Base-by-base conservation (phyloP, 148 eudicot genomes). In the Rhododendron henanense region DNA sequence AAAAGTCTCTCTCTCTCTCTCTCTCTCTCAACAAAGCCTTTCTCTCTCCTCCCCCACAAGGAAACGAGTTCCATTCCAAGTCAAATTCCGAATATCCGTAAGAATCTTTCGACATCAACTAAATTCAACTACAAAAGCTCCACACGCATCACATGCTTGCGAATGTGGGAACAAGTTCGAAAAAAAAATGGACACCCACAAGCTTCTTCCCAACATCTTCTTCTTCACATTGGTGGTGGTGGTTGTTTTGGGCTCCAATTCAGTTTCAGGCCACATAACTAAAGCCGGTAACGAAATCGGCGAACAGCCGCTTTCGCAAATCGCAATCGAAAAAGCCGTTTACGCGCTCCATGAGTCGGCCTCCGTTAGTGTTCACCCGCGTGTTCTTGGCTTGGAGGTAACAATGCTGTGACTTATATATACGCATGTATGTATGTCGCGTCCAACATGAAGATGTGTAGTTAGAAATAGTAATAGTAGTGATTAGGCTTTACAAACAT, bases 251-350 rank as follows among this genome's bases (percentile, higher is more conserved):
- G 55, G 35, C 81, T 78, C 81, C 53, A n/a, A n/a, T 45, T 78
- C 55, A 8, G 81, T 44, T 78, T 23, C 81, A 47, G 81, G 16
- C 3, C 57, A 45, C 35, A 3, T 1, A 21, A 78, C 6, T 23
- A 23, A 16, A 10, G 4, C 2, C 53, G 1, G 6, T 10, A 78
- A 45, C 7, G 48, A 16, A 35, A 75, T 75, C 21, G 90, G 91
- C 1, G 92, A 85, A 7, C 96, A 94, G 82, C 92, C 94, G 28
- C 88, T 94, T 37, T 91, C 96, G 2, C 88, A 93, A 69, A 94
- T 94, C 41, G 91, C 91, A 61, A 91, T 94, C 67, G 91, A 92
- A 5, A 91, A 87, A 48, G 79, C 93, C 21, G 39, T 69, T 37
- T 15, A 74, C 57, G 90, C 90, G 39, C 86, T 89, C 19, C 78